Evolutionary conservation across 768 basidiomycete genomes (phyloP), one percentile per base, ranked within the genome.

Genomic region (Phylloporus arenicola): DNA sequence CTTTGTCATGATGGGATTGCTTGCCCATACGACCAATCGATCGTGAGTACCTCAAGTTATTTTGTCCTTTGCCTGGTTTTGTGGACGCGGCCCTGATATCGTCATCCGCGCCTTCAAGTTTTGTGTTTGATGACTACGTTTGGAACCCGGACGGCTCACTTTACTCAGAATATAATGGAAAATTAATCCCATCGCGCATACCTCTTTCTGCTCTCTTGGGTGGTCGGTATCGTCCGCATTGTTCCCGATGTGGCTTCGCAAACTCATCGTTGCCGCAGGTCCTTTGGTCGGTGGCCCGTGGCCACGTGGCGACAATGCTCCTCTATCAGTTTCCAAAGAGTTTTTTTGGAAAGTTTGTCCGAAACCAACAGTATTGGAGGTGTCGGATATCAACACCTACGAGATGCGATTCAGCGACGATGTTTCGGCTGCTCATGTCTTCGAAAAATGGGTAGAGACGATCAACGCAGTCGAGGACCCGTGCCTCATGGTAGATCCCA

Each of bases 261-360:
- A 43, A 41, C 33, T 49, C 31, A 52, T 44, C 19, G 34, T n/a
- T 11, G 11, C 35, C 22, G 48, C 40, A 69, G 77, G 76, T 6
- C 68, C 75, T 0, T 62, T 72, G 25, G 77, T 71, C 0, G 77
- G 77, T 1, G 73, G 65, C 3, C 50, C 61, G 3, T 72, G 73
- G 61, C 65, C 67, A 1, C 17, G 58, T 0, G 70, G 62, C 4
- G 68, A 69, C 16, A 6, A 44, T 16, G 60, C 65, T 0, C 71
- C 73, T 5, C 63, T 68, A 0, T 64, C 75, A 1, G 70, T 79
- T 3, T 59, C 60, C 7, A 55, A 58, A 22, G 63, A 64, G 5
- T 74, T 69, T 55, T 79, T 67, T 53, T 60, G 69, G n/a, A 56
- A 67, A 52, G 69, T 74, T 3, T 78, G 77, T 58, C 72, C 68